Evolutionary conservation across 2,329 filamentous ascomycete species (phyloP), one percentile per base, ranked within the genome.

Genomic region (Metarhizium album): DNA sequence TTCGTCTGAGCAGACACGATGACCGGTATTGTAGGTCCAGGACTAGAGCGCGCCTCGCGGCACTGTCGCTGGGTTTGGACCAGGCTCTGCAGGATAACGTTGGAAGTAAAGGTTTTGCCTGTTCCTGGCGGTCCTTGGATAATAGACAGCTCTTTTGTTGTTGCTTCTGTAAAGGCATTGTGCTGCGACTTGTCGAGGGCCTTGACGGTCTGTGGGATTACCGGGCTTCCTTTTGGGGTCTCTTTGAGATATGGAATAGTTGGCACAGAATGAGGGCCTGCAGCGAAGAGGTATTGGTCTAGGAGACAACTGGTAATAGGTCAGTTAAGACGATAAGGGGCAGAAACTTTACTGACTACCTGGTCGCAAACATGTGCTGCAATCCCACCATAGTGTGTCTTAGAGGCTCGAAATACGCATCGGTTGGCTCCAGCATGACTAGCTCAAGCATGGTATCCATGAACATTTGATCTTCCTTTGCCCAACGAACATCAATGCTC

Each of bases 1-100:
- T 96, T 96, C 0, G 90, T 96, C 59, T 95, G 89, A 7, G 88
- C 89, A 0, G 89, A 79, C 3, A 95, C 74, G 20, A 95, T 74
- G 29, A 96, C 82, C 0, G 87, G 87, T 8, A 82, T 76, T 13
- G 18, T 13, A 2, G 55, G 49, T 2, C 40, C 33, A 5, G 51
- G 1, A 4, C n/a, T n/a, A 3, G 50, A 27, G 2, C 45, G 38
- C 14, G 42, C 45, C 52, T 84, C 80, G 0, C 67, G 71, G 2
- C 62, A 59, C 2, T 64, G 62, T 59, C 79, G 74, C 49, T 90
- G 70, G 1, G 84, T 72, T 45, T 78, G 80, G 2, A 66, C 47
- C 2, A 59, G 55, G 29, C 62, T 66, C 14, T 64, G 56, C 9
- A 96, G 64, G 0, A 85, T 84, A 24, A 82, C 70, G 2, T 91